Conservation (phyloP, 805 yeast genomes). For the Priceomyces castillae region DNA sequence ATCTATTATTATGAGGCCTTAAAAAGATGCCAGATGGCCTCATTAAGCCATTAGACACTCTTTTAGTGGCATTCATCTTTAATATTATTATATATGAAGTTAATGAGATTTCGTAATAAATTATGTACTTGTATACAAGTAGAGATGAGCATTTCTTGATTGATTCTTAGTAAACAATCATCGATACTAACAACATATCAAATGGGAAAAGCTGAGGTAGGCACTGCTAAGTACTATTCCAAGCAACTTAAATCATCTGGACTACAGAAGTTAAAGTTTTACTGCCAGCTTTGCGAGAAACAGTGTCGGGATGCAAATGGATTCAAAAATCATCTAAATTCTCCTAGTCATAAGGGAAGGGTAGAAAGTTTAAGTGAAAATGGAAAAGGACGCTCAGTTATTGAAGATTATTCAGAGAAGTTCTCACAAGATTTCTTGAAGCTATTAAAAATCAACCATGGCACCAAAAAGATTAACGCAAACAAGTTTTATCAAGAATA, state of each 20-base stretch:
- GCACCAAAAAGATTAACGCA: conserved; percentile 74
- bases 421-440: conserved; percentile 66
- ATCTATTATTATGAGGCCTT: conserved; percentile 1
- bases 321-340: conserved; percentile 79
- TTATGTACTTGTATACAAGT: no score
- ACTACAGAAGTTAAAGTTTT: conserved; percentile 78
- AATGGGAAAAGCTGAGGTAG: conserved; percentile 36
- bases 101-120: no score
- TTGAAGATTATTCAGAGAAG: conserved; percentile 56
- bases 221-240: conserved; percentile 61
- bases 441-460: conserved; percentile 66
- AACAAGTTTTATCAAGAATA: conserved; percentile 89
- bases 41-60: neutral
- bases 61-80: neutral
- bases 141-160: no score
- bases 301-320: conserved; percentile 98
- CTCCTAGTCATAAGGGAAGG: conserved; percentile 71
- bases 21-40: neutral
- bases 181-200: no score
- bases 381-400: conserved; percentile 44
- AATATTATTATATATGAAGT: no score
- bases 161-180: no score
- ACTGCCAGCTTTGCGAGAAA: conserved; percentile 87
- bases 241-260: conserved; percentile 81
- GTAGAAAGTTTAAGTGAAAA: conserved; percentile 36